Percentiles rank a stretch among this genome's conserved stretches.
Evolutionary conservation across 2,329 filamentous ascomycete species (phyloP).

Genomic region (Paraconiothyrium brasiliense): DNA sequence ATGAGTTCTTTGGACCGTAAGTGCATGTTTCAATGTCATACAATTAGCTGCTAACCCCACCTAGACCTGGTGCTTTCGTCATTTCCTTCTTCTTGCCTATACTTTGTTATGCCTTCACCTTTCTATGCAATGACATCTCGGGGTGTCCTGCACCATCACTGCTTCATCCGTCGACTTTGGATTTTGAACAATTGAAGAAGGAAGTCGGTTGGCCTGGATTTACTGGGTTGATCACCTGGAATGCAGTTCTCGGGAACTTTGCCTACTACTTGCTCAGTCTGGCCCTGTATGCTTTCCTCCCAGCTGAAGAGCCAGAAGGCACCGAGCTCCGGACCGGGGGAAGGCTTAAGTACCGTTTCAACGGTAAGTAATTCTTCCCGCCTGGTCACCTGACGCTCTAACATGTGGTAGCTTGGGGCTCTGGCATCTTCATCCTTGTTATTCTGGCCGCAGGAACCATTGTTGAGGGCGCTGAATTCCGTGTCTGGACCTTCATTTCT

Average conservation of each 20-base stretch:
- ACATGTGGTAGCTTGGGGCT: slow-evolving; percentile 70
- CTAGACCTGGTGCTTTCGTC: slow-evolving; percentile 76
- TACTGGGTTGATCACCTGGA: slow-evolving; percentile 73
- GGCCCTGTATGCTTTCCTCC: slow-evolving; percentile 78
- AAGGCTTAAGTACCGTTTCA: slow-evolving; percentile 81
- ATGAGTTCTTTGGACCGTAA: slow-evolving; percentile 54
- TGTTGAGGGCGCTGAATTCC: slow-evolving; percentile 80
- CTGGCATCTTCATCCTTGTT: slow-evolving; percentile 77
- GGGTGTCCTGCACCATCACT: slow-evolving; percentile 89
- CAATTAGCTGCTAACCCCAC: slow-evolving; percentile 23
- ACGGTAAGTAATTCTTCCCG: slow-evolving; percentile 51
- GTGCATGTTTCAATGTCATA: slow-evolving; percentile 22
- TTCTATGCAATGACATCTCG: slow-evolving; percentile 90
- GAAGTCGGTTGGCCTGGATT: slow-evolving; percentile 88
- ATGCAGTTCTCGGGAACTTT: slow-evolving; percentile 74
- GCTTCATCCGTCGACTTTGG: slow-evolving; percentile 75
- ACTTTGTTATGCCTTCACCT: slow-evolving; percentile 80
- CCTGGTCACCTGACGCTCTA: slow-evolving; percentile 25
- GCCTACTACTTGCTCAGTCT: slow-evolving; percentile 82
- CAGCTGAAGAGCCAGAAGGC: slow-evolving; percentile 76
- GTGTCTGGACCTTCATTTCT: slow-evolving; percentile 91
- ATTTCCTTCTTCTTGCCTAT: slow-evolving; percentile 85
- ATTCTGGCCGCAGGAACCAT: slow-evolving; percentile 77
- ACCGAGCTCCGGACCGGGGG: slow-evolving; percentile 75
- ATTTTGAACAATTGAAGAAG: slow-evolving; percentile 75